Percentiles rank a stretch among this genome's conserved stretches.
These are phyloP conservation scores for Ilyonectria robusta DNA, from an alignment of 2,329 filamentous ascomycete species.

Conservation along the genomic window DNA sequence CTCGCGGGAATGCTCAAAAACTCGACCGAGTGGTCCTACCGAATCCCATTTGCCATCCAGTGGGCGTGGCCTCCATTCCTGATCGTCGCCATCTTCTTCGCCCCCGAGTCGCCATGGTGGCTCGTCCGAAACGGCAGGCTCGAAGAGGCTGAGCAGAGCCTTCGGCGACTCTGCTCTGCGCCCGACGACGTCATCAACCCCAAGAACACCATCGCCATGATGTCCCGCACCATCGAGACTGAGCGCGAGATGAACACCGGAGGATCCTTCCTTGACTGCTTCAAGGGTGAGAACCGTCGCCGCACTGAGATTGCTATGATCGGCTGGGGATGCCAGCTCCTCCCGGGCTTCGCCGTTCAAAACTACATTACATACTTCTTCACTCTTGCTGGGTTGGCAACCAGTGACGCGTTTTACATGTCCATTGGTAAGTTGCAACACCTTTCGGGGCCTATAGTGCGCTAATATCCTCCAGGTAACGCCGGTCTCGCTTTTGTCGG, in stretches of 20 bases:
- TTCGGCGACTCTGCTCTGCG: conserved; percentile 21
- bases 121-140: conserved; percentile 13
- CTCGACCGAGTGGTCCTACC: conserved; percentile 21
- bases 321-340: conserved; percentile 55
- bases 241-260: conserved; percentile 33
- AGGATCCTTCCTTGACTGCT: conserved; percentile 57
- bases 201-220: conserved; percentile 32
- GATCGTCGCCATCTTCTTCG: conserved; percentile 18
- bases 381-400: conserved; percentile 56
- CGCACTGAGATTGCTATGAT: conserved; percentile 58
- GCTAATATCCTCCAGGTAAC: conserved; percentile 37
- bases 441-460: neutral
- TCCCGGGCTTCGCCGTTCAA: conserved; percentile 52
- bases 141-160: conserved; percentile 13
- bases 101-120: conserved; percentile 28
- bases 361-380: conserved; percentile 60
- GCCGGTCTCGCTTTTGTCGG: conserved; percentile 57
- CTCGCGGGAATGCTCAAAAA: conserved; percentile 48
- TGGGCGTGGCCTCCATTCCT: conserved; percentile 26
- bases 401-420: conserved; percentile 54
- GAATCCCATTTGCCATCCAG: conserved; percentile 19
- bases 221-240: conserved; percentile 32
- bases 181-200: conserved; percentile 21
- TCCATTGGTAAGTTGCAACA: conserved; percentile 47
- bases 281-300: conserved; percentile 60